Conservation (phyloP, 2,329 filamentous ascomycete genomes). For the Alternaria metachromatica region DNA sequence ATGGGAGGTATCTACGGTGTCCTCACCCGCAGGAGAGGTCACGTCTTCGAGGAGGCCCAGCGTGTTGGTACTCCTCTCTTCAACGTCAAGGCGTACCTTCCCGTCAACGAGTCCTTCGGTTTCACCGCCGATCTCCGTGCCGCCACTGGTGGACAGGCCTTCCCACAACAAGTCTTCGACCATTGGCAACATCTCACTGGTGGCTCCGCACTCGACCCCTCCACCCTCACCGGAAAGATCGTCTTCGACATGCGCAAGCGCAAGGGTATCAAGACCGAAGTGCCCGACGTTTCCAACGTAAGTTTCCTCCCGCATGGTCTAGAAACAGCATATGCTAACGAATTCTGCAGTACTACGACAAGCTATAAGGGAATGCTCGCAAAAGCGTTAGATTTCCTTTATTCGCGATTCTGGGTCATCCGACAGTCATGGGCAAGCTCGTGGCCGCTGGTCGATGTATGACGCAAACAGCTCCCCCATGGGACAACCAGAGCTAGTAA, state of each 20-base stretch:
- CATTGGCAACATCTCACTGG: constrained; percentile 97
- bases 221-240: constrained; percentile 81
- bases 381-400: constrained; percentile 54
- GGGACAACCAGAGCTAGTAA: constrained; percentile 44
- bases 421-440: constrained; percentile 45
- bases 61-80: constrained; percentile 98
- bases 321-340: constrained; percentile 47
- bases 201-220: constrained; percentile 86
- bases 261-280: constrained; percentile 98
- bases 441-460: constrained; percentile 44
- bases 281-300: constrained; percentile 94
- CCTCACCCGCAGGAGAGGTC: constrained; percentile 95
- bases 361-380: constrained; percentile 75
- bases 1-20: constrained; percentile 99
- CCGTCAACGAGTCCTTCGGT: constrained; percentile 97
- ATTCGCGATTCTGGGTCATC: constrained; percentile 39
- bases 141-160: constrained; percentile 94
- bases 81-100: constrained; percentile 98
- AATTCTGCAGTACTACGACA: constrained; percentile 87
- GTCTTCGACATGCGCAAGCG: constrained; percentile 94
- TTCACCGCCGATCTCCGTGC: constrained; percentile 98
- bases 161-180: constrained; percentile 98
- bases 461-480: constrained; percentile 40
- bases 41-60: constrained; percentile 99
- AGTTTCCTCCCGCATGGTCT: constrained; percentile 56